Conservation (phyloP, 805 yeast species). For the Wickerhamomyces bisporus region DNA sequence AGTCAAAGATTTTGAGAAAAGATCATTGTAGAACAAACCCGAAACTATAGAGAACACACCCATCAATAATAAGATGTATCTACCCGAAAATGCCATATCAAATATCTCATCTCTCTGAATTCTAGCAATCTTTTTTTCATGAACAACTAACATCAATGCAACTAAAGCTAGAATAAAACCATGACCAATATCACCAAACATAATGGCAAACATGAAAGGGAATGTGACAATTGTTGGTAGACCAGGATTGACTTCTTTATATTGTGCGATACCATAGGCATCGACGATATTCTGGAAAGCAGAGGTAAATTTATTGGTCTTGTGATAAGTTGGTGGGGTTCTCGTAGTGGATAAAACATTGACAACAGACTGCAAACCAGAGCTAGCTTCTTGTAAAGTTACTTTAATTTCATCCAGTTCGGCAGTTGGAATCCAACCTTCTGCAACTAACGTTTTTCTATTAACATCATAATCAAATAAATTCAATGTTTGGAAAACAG, state of each 20-base stretch:
- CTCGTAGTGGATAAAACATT: slow-evolving; percentile 60
- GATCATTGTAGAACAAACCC: slow-evolving; percentile 89
- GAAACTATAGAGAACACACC: slow-evolving; percentile 94
- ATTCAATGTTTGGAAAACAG: slow-evolving; percentile 76
- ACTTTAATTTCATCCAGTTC: slow-evolving; percentile 59
- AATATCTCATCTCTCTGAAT: slow-evolving; percentile 87
- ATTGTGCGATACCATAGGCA: slow-evolving; percentile 90
- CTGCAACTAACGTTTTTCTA: slow-evolving; percentile 81
- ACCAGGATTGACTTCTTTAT: slow-evolving; percentile 95
- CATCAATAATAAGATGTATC: slow-evolving; percentile 88
- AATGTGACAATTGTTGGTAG: slow-evolving; percentile 91
- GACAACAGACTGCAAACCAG: slow-evolving; percentile 55
- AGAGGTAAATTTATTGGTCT: slow-evolving; percentile 85
- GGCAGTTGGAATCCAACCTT: slow-evolving; percentile 92
- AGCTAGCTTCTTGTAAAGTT: slow-evolving; percentile 60
- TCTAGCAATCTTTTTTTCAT: slow-evolving; percentile 65
- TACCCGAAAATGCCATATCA: slow-evolving; percentile 93
- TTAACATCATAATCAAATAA: slow-evolving; percentile 71
- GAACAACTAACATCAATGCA: slow-evolving; percentile 63
- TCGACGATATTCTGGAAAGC: slow-evolving; percentile 94
- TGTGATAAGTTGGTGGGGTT: slow-evolving; percentile 92
- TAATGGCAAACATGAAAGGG: slow-evolving; percentile 97
- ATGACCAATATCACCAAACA: slow-evolving; percentile 99
- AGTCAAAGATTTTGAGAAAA: slow-evolving; percentile 88
- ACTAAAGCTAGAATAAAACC: slow-evolving; percentile 79